phyloP scores from a whole-genome alignment of 768 basidiomycete genomes.

The Auricularia heimuer region DNA sequence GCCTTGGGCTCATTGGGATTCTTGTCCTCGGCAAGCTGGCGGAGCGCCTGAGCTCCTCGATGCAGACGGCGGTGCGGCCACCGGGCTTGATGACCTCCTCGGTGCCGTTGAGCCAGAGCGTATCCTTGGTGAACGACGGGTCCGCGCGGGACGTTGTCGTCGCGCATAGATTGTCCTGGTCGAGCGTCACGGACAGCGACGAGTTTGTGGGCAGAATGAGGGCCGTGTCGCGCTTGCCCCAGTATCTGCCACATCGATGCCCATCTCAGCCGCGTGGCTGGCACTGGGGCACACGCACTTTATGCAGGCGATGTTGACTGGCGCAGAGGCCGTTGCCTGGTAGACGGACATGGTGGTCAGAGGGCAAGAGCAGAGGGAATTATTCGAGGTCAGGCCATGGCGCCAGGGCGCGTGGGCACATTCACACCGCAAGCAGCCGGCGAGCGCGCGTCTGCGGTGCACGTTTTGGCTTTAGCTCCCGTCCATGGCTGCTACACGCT shows the following conservation, averaged over 20 bases:
- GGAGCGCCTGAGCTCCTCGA: slow-evolving; percentile 75
- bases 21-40: slow-evolving; percentile 65
- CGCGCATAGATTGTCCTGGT: slow-evolving; percentile 89
- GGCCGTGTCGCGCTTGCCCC: slow-evolving; percentile 95
- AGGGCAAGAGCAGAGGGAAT: neutral
- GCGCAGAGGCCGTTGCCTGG: slow-evolving; percentile 85
- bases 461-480: neutral
- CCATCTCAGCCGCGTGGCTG: neutral
- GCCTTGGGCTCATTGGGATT: slow-evolving; percentile 60
- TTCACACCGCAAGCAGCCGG: neutral
- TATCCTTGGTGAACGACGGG: slow-evolving; percentile 59
- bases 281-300: slow-evolving; percentile 46
- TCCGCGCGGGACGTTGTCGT: slow-evolving; percentile 89
- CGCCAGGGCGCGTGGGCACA: neutral
- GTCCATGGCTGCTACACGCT: neutral
- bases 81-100: slow-evolving; percentile 81
- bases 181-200: slow-evolving; percentile 94
- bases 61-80: slow-evolving; percentile 75
- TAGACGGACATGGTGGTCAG: slow-evolving; percentile 27
- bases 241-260: slow-evolving; percentile 53
- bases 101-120: slow-evolving; percentile 89
- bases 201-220: slow-evolving; percentile 97
- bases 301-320: slow-evolving; percentile 97
- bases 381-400: neutral
- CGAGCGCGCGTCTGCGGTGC: neutral